Conservation (phyloP, 208 protist genomes). For the Endotrypanum monterogeii region DNA sequence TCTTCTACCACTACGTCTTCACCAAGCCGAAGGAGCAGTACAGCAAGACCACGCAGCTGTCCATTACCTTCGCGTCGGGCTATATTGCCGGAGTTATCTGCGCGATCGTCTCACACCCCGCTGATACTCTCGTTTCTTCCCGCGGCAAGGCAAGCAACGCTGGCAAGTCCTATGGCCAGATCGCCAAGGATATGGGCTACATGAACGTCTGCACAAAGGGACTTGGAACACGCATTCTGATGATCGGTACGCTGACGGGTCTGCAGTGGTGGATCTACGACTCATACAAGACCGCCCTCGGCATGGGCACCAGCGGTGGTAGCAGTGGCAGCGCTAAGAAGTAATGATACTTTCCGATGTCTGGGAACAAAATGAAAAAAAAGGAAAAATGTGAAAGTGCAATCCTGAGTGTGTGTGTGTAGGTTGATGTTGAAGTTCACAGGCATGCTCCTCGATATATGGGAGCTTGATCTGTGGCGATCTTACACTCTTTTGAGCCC, state of each 20-base stretch:
- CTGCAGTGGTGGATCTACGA: conserved; percentile 96
- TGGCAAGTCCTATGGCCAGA: conserved; percentile 77
- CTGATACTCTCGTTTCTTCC: conserved; percentile 94
- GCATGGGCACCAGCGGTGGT: conserved; percentile 60
- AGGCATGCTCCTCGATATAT: no score
- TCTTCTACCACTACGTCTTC: conserved; percentile 91
- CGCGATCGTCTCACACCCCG: conserved; percentile 96
- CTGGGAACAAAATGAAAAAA: no score
- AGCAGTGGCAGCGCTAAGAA: conserved; percentile 5
- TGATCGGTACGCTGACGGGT: conserved; percentile 97
- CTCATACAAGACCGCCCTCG: conserved; percentile 63
- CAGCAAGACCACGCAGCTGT: conserved; percentile 87
- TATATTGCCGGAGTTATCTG: conserved; percentile 95
- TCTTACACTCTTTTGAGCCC: no score
- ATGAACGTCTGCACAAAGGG: conserved; percentile 87
- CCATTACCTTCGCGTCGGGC: conserved; percentile 93
- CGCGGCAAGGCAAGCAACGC: conserved; percentile 89
- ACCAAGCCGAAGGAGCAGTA: conserved; percentile 85
- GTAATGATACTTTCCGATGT: no score
- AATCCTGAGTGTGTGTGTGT: no score
- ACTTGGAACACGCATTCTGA: conserved; percentile 94
- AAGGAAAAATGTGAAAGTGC: no score
- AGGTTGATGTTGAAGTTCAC: no score
- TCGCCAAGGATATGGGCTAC: conserved; percentile 87
- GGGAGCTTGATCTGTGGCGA: no score